These are phyloP conservation scores for Paecilomyces dactylethromorphus DNA, from an alignment of 2,329 filamentous ascomycete genomes.

Conservation along the genomic window DNA sequence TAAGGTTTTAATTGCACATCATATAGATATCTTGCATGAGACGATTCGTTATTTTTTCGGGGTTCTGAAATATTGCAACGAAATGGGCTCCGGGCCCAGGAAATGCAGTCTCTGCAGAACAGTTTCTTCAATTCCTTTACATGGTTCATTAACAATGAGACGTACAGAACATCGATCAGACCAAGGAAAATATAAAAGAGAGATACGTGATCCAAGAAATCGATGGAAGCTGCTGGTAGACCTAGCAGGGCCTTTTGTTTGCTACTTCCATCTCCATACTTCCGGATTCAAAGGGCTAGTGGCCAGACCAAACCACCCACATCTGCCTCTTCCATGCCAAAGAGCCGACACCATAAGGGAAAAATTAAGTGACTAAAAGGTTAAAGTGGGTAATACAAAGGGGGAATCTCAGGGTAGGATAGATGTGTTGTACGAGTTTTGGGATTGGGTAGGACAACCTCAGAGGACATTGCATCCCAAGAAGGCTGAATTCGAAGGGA, in stretches of 20 bases:
- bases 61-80: neutral
- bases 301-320: neutral
- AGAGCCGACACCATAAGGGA: neutral
- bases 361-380: conserved; percentile 1
- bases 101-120: neutral
- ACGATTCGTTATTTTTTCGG: neutral
- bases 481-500: neutral
- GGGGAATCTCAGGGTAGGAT: neutral
- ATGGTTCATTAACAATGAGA: neutral
- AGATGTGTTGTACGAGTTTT: neutral
- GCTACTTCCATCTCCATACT: neutral
- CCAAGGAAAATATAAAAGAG: neutral
- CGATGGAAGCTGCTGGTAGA: neutral
- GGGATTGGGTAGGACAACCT: neutral
- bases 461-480: neutral
- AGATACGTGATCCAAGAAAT: neutral
- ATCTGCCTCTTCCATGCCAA: neutral
- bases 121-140: neutral
- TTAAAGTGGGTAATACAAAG: neutral
- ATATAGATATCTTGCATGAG: neutral
- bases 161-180: neutral
- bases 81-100: neutral
- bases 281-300: neutral
- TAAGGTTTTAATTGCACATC: neutral
- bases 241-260: neutral